These are phyloP conservation scores for Pelargonium myrrhifolium DNA, from an alignment of 441 rosid species.

Conservation along the genomic window DNA sequence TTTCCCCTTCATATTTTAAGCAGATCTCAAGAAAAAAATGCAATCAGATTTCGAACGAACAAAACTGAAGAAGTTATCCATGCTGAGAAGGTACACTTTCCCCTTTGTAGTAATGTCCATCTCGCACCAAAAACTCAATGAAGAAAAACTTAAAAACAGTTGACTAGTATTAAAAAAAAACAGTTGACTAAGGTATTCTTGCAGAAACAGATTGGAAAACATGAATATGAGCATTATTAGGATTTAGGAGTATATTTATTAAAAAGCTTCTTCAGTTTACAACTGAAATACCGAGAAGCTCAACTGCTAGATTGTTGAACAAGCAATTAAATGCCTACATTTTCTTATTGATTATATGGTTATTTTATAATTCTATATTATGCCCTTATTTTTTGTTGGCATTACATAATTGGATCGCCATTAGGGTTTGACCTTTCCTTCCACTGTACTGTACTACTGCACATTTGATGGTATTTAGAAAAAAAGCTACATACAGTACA, in stretches of 20 bases:
- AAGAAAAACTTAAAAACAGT: no score
- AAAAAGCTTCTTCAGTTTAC: no score
- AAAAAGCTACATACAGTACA: no score
- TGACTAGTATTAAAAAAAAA: no score
- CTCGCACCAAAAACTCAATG: background rate
- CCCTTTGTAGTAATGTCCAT: conserved; percentile 7
- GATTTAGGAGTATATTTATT: no score
- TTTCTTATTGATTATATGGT: background rate
- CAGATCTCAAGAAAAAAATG: conserved; percentile 80
- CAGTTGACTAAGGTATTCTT: background rate
- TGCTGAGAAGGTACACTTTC: conserved; percentile 59
- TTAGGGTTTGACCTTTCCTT: no score
- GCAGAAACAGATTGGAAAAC: background rate
- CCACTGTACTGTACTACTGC: no score
- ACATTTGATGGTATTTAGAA: no score
- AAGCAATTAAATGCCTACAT: background rate
- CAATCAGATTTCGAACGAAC: conserved; percentile 60
- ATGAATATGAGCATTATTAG: background rate
- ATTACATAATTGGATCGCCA: no score
- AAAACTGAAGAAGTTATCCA: conserved; percentile 71
- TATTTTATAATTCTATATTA: no score
- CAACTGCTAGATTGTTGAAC: background rate
- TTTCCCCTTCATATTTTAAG: conserved; percentile 12
- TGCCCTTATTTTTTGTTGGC: no score
- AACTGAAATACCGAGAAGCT: background rate